Percentiles rank a stretch among this genome's conserved stretches.
Conservation (phyloP, 352 stramenopile species). For the Phytophthora capsici region DNA sequence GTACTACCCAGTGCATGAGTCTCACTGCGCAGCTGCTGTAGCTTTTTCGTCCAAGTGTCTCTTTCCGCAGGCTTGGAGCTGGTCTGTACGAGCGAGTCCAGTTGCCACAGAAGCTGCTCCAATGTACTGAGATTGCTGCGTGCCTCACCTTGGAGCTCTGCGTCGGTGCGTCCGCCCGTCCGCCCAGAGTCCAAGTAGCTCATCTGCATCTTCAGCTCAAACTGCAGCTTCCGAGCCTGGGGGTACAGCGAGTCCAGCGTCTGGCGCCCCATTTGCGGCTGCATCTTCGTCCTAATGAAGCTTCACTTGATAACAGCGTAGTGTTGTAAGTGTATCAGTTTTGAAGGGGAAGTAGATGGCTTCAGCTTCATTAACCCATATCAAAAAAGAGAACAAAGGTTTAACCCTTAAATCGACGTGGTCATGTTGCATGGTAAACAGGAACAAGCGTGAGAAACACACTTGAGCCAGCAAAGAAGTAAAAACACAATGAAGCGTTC, state of each 20-base stretch:
- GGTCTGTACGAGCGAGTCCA: constrained; percentile 82
- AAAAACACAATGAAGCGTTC: not conserved
- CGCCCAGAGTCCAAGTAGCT: constrained; percentile 80
- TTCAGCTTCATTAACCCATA: too few relatives aligned
- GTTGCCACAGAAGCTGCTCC: constrained; percentile 80
- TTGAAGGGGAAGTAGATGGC: constrained; percentile 20
- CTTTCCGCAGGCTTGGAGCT: constrained; percentile 53
- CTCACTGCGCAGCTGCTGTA: constrained; percentile 79
- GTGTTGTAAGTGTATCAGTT: constrained; percentile 11
- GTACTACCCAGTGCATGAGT: constrained; percentile 68
- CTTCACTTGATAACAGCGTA: not conserved
- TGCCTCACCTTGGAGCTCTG: constrained; percentile 71
- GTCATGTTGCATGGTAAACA: constrained; percentile 1
- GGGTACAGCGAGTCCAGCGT: constrained; percentile 80
- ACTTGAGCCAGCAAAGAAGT: not conserved
- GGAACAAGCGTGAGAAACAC: constrained; percentile 2
- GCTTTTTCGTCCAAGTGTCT: constrained; percentile 84
- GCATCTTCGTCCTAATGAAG: not conserved
- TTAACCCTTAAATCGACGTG: constrained; percentile 17
- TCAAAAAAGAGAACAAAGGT: constrained; percentile 12
- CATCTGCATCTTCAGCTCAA: constrained; percentile 91
- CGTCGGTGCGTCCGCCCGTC: constrained; percentile 53
- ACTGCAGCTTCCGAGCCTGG: constrained; percentile 85
- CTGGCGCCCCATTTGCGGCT: constrained; percentile 16
- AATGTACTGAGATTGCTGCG: constrained; percentile 74